These are phyloP conservation scores for Stereocaulon alpinum DNA, from an alignment of 495 filamentous ascomycete genomes.

Conservation along the genomic window DNA sequence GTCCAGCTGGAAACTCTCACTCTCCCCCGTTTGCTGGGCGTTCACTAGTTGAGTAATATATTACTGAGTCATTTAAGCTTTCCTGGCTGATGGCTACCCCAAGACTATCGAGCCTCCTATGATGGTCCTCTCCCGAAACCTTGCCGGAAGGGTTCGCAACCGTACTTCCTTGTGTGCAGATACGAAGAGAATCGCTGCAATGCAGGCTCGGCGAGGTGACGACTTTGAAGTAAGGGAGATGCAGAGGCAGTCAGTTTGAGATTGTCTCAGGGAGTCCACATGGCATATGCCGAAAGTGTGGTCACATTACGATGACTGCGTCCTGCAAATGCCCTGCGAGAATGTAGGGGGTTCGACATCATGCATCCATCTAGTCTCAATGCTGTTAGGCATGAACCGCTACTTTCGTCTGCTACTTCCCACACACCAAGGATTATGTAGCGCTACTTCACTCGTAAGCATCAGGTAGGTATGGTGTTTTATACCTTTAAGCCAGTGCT, in stretches of 20 bases:
- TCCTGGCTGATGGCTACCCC: background rate
- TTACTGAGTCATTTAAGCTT: background rate
- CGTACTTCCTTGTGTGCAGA: background rate
- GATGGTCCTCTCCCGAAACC: background rate
- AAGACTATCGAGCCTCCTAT: slow-evolving; percentile 1
- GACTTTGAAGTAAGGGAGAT: background rate
- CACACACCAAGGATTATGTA: background rate
- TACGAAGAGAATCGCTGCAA: background rate
- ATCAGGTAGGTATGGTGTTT: background rate
- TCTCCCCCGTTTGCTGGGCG: background rate
- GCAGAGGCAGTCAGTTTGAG: background rate
- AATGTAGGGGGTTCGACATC: background rate
- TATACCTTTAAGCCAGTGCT: slow-evolving; percentile 6
- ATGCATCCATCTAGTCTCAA: background rate
- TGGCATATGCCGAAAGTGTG: background rate
- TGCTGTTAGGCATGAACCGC: background rate
- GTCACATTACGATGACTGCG: background rate
- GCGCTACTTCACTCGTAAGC: background rate
- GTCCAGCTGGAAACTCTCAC: background rate
- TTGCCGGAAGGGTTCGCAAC: background rate
- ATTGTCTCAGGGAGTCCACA: background rate
- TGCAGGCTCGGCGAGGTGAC: background rate
- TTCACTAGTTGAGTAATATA: background rate
- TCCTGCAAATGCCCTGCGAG: background rate
- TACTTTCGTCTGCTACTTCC: background rate